These are phyloP conservation scores for Globisporangium spiculum DNA, from an alignment of 352 stramenopile species.

Conservation along the genomic window DNA sequence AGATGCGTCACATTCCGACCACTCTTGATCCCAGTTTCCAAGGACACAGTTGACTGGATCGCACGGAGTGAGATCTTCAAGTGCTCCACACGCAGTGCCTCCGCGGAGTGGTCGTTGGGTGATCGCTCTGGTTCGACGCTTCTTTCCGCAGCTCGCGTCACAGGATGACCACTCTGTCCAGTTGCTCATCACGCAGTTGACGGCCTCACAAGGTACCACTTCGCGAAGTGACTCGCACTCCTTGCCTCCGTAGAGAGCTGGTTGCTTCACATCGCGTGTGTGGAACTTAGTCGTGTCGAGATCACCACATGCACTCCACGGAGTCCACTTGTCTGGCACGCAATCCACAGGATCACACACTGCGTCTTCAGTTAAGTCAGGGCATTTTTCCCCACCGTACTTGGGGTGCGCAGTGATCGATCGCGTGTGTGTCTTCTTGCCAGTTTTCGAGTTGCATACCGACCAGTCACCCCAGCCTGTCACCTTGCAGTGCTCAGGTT, in stretches of 20 bases:
- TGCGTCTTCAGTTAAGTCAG: constrained; percentile 21
- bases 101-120: constrained; percentile 30
- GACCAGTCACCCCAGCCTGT: constrained; percentile 32
- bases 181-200: constrained; percentile 43
- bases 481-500: constrained; percentile 47
- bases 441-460: constrained; percentile 24
- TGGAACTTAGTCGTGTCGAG: constrained; percentile 25
- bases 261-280: constrained; percentile 27
- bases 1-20: constrained; percentile 30
- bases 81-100: constrained; percentile 26
- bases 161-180: constrained; percentile 49
- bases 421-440: constrained; percentile 39
- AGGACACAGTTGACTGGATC: constrained; percentile 42
- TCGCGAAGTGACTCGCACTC: constrained; percentile 25
- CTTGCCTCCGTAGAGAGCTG: constrained; percentile 37
- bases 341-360: constrained; percentile 51
- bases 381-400: constrained; percentile 39
- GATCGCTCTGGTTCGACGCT: constrained; percentile 32
- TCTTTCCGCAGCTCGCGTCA: constrained; percentile 36
- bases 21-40: constrained; percentile 31
- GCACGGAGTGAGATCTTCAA: constrained; percentile 39
- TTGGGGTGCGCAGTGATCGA: constrained; percentile 23
- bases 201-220: constrained; percentile 39
- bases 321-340: constrained; percentile 29
- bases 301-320: constrained; percentile 32